Evolutionary conservation across 257 asterid species (phyloP).

Genomic region (Solanum gracilifrons): DNA sequence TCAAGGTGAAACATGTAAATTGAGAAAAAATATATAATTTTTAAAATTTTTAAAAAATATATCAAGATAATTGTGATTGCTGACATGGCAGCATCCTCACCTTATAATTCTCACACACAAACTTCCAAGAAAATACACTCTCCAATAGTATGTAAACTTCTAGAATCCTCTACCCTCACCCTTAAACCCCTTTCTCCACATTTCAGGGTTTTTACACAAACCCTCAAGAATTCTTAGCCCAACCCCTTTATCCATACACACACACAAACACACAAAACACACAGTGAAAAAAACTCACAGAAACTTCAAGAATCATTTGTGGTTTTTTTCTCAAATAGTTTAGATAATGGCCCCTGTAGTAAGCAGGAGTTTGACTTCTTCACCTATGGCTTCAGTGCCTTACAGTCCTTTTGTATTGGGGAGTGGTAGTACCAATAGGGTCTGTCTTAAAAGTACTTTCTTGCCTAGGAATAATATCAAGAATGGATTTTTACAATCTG

Average conservation of each 20-base stretch:
- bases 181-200: conserved; percentile 34
- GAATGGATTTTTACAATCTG: conserved; percentile 35
- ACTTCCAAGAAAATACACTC: conserved; percentile 21
- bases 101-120: conserved; percentile 32
- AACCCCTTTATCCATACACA: conserved; percentile 5
- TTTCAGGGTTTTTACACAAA: background rate
- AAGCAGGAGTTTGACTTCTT: conserved; percentile 62
- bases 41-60: background rate
- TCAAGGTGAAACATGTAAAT: background rate
- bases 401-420: conserved; percentile 26
- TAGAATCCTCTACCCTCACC: conserved; percentile 41
- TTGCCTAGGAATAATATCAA: conserved; percentile 46
- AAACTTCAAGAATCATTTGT: background rate
- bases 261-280: background rate
- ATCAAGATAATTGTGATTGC: conserved; percentile 29
- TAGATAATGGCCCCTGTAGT: conserved; percentile 67
- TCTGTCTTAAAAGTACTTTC: conserved; percentile 35
- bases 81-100: conserved; percentile 49
- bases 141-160: conserved; percentile 20
- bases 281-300: background rate
- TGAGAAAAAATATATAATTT: background rate
- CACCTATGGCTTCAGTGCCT: conserved; percentile 45
- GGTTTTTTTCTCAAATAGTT: background rate
- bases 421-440: conserved; percentile 19
- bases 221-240: background rate